phyloP scores from a whole-genome alignment of 1,139 yeast genomes.

The Kodamaea anthophila region DNA sequence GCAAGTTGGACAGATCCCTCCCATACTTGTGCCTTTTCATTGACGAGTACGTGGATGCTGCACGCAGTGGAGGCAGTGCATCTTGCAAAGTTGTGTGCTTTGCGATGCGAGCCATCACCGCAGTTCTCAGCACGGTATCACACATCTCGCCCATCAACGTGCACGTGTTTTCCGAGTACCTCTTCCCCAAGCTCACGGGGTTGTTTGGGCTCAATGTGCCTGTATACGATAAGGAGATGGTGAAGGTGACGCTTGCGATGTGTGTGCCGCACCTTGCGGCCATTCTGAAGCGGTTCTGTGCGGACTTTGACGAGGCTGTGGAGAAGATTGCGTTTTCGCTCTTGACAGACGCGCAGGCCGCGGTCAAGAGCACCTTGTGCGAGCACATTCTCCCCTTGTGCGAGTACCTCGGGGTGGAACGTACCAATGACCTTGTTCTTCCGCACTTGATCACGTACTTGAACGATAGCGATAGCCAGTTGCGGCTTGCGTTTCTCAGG shows the following conservation, averaged over 20 bases:
- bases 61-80: conserved; percentile 5
- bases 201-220: conserved; percentile 9
- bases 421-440: conserved; percentile 78
- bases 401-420: conserved; percentile 77
- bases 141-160: conserved; percentile 70
- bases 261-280: conserved; percentile 67
- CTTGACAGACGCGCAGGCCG: conserved; percentile 61
- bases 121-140: conserved; percentile 59
- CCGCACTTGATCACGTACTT: conserved; percentile 89
- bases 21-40: conserved; percentile 62
- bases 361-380: conserved; percentile 66
- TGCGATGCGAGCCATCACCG: conserved; percentile 54
- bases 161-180: conserved; percentile 71
- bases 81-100: conserved; percentile 49
- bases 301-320: conserved; percentile 44
- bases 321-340: conserved; percentile 61
- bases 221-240: conserved; percentile 18
- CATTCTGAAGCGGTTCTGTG: conserved; percentile 51
- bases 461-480: conserved; percentile 66
- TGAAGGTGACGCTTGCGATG: conserved; percentile 49
- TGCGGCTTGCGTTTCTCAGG: conserved; percentile 66
- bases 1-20: conserved; percentile 75
- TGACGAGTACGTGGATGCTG: conserved; percentile 26
- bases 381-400: conserved; percentile 69
- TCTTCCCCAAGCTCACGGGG: conserved; percentile 59